These are phyloP conservation scores for Stagonosporopsis cucurbitacearum DNA, from an alignment of 2,329 filamentous ascomycete species.

Conservation along the genomic window DNA sequence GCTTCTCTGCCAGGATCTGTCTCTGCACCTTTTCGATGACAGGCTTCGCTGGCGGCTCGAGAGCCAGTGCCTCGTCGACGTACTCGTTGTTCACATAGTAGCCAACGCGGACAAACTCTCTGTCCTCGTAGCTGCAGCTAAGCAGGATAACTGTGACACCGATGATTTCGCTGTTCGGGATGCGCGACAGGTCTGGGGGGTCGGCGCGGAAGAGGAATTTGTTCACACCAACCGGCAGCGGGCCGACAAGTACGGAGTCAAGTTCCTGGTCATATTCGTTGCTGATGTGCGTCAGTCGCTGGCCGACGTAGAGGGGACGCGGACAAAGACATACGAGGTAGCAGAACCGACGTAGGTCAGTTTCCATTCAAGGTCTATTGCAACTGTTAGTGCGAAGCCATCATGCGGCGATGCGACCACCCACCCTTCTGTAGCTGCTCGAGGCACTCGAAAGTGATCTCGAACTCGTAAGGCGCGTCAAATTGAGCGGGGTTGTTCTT, in stretches of 20 bases:
- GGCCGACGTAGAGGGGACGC: slow-evolving; percentile 1
- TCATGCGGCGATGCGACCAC: neutral
- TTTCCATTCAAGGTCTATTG: slow-evolving; percentile 95
- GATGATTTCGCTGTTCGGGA: slow-evolving; percentile 92
- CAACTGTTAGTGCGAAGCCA: slow-evolving; percentile 22
- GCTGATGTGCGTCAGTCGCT: slow-evolving; percentile 54
- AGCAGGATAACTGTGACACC: slow-evolving; percentile 97
- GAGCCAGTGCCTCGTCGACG: slow-evolving; percentile 84
- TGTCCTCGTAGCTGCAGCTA: slow-evolving; percentile 93
- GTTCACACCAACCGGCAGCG: slow-evolving; percentile 97
- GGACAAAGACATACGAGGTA: slow-evolving; percentile 72
- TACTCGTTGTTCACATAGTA: slow-evolving; percentile 99
- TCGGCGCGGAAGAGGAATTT: slow-evolving; percentile 99
- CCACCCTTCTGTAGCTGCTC: slow-evolving; percentile 91
- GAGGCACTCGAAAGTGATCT: slow-evolving; percentile 98
- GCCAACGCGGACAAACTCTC: slow-evolving; percentile 96
- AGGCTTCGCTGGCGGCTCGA: slow-evolving; percentile 89
- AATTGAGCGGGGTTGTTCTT: slow-evolving; percentile 97
- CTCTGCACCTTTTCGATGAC: slow-evolving; percentile 90
- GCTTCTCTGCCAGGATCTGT: slow-evolving; percentile 96
- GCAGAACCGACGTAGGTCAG: slow-evolving; percentile 98
- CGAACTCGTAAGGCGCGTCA: slow-evolving; percentile 90
- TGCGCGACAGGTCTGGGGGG: slow-evolving; percentile 85
- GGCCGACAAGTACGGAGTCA: slow-evolving; percentile 92
- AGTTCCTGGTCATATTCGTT: slow-evolving; percentile 98